A percentile compares a stretch with the other conserved stretches of the same genome.
These are phyloP conservation scores for Tillandsia fasciculata DNA, from an alignment of 176 grass and related monocot species.

Conservation along the genomic window DNA sequence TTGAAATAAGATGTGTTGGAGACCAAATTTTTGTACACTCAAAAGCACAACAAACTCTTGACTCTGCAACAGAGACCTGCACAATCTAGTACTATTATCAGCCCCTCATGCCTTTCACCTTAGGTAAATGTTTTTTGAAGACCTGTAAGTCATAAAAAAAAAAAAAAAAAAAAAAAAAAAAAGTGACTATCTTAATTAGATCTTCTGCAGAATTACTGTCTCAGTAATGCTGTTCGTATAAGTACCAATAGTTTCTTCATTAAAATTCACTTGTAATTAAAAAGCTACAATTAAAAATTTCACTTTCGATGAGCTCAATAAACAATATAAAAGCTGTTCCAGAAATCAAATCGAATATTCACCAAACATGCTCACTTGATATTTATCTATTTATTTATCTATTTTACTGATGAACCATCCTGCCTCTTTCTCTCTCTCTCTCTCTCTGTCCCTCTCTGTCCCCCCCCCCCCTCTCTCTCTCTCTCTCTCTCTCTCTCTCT, in stretches of 20 bases:
- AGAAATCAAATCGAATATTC: too few relatives aligned
- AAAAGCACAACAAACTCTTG: conserved; percentile 43
- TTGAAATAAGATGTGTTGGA: conserved; percentile 21
- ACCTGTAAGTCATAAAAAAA: conserved; percentile 2
- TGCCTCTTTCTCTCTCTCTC: background rate
- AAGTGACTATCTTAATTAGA: too few relatives aligned
- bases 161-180: conserved; percentile 18
- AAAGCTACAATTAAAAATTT: too few relatives aligned
- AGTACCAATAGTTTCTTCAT: too few relatives aligned
- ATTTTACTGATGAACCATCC: too few relatives aligned
- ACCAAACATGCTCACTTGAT: too few relatives aligned
- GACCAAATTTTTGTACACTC: conserved; percentile 25
- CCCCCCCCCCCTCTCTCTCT: background rate
- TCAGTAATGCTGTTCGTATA: too few relatives aligned
- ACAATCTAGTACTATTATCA: conserved; percentile 25
- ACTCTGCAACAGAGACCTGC: conserved; percentile 45
- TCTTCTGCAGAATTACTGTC: too few relatives aligned
- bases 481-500: conserved; percentile 12
- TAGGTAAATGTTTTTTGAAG: conserved; percentile 13
- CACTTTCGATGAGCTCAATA: too few relatives aligned
- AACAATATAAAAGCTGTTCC: too few relatives aligned
- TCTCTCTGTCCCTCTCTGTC: background rate
- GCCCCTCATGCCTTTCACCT: conserved; percentile 22
- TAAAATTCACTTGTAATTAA: too few relatives aligned
- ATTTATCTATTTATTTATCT: too few relatives aligned